phyloP scores from a whole-genome alignment of 352 stramenopile genomes.

The Achlya hypogyna region DNA sequence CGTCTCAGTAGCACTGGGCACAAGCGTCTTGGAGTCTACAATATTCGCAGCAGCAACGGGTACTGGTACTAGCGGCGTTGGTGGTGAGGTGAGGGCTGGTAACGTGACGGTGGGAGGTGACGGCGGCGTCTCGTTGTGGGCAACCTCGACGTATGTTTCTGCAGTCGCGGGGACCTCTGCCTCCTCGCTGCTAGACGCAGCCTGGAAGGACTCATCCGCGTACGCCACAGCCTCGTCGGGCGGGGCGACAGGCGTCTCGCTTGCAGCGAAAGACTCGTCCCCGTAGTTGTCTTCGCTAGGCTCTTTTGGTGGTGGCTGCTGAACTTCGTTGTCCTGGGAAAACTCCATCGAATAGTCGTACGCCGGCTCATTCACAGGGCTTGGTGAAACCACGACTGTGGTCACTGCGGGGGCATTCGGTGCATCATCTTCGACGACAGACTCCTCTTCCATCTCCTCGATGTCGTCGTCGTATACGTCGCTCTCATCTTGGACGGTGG shows the following conservation, averaged over 20 bases:
- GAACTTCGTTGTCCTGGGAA: slow-evolving; percentile 32
- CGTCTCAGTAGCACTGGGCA: background rate
- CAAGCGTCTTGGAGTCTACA: background rate
- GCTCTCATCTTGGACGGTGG: background rate
- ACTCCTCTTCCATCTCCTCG: slow-evolving; percentile 44
- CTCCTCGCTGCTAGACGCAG: background rate
- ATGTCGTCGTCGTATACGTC: slow-evolving; percentile 18
- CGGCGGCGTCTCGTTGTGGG: background rate
- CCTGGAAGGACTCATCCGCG: background rate
- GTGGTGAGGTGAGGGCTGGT: no score
- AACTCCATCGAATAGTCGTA: slow-evolving; percentile 76
- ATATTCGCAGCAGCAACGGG: no score
- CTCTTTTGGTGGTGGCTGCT: background rate
- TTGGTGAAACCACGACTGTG: background rate
- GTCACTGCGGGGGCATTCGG: background rate
- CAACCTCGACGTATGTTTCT: background rate
- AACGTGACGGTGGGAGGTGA: background rate
- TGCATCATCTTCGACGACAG: background rate
- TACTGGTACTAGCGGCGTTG: no score
- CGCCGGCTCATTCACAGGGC: slow-evolving; percentile 20
- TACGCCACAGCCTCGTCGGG: background rate
- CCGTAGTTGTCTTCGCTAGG: slow-evolving; percentile 19
- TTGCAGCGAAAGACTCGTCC: slow-evolving; percentile 25
- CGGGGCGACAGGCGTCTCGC: background rate
- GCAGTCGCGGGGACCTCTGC: background rate